Percentiles rank a stretch among this genome's conserved stretches.
These are phyloP conservation scores for Pterulicium gracile DNA, from an alignment of 1,284 basidiomycete species.

Conservation along the genomic window DNA sequence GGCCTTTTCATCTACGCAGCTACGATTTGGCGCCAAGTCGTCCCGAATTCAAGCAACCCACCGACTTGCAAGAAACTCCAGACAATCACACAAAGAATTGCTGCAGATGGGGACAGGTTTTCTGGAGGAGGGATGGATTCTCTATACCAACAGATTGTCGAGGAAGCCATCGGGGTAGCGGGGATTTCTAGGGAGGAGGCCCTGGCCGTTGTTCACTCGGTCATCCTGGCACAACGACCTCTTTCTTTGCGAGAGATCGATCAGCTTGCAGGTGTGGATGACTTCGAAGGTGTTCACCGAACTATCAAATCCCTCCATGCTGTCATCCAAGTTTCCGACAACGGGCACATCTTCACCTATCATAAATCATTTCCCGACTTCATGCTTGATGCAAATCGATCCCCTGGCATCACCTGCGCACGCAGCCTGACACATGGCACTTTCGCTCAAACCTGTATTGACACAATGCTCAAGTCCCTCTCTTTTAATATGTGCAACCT, in stretches of 20 bases:
- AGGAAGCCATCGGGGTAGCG: not conserved
- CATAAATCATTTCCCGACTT: conserved; percentile 3
- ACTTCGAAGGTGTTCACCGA: not conserved
- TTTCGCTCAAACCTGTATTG: no score
- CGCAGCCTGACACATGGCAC: no score
- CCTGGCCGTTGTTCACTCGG: not conserved
- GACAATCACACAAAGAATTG: not conserved
- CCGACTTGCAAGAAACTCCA: not conserved
- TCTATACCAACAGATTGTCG: not conserved
- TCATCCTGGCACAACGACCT: not conserved
- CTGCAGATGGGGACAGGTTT: no score
- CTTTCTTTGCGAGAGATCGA: not conserved
- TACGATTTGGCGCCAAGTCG: not conserved
- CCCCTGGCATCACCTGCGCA: no score
- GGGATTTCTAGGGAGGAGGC: no score
- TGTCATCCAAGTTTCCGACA: not conserved
- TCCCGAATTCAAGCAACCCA: no score
- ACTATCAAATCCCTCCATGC: not conserved
- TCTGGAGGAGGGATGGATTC: no score
- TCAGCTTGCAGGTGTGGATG: not conserved
- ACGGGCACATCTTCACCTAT: not conserved
- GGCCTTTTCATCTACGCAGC: conserved; percentile 1
- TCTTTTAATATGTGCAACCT: no score
- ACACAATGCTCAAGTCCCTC: no score
- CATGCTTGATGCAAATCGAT: not conserved